phyloP scores from a whole-genome alignment of 2,329 filamentous ascomycete genomes.

The Nemania abortiva region DNA sequence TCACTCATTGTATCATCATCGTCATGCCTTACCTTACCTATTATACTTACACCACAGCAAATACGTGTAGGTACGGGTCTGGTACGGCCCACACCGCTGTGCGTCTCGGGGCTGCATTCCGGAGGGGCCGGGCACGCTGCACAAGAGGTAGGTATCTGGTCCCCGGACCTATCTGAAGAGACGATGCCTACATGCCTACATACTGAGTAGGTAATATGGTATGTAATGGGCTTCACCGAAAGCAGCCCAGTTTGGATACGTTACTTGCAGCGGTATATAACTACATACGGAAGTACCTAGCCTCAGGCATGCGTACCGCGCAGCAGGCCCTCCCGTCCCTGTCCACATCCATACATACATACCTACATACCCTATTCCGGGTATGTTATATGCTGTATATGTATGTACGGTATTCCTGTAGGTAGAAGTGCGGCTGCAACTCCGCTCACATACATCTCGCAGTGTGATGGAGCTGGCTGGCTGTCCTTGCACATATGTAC shows the following conservation, averaged over 20 bases:
- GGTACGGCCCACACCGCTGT: constrained; percentile 2
- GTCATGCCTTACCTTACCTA: too few species aligned
- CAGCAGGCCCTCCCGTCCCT: neutral
- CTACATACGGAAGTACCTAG: too few species aligned
- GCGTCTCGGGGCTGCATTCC: constrained; percentile 26
- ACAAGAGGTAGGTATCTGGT: neutral
- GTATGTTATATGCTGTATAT: neutral
- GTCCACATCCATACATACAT: neutral
- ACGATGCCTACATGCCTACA: neutral
- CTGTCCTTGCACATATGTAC: neutral
- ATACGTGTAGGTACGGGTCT: neutral
- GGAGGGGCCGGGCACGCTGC: constrained; percentile 30
- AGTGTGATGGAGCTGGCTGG: neutral
- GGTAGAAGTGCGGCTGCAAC: constrained; percentile 6
- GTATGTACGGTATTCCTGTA: too few species aligned
- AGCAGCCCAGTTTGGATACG: neutral
- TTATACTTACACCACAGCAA: too few species aligned
- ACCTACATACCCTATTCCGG: neutral
- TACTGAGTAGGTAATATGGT: neutral
- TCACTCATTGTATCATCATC: too few species aligned
- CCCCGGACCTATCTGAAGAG: constrained; percentile 7
- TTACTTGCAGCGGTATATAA: neutral
- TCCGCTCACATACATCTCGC: constrained; percentile 8
- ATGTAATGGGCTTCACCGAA: neutral
- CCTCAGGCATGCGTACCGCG: neutral